phyloP scores from a whole-genome alignment of 148 eudicot species.

The Rhododendron vialii region DNA sequence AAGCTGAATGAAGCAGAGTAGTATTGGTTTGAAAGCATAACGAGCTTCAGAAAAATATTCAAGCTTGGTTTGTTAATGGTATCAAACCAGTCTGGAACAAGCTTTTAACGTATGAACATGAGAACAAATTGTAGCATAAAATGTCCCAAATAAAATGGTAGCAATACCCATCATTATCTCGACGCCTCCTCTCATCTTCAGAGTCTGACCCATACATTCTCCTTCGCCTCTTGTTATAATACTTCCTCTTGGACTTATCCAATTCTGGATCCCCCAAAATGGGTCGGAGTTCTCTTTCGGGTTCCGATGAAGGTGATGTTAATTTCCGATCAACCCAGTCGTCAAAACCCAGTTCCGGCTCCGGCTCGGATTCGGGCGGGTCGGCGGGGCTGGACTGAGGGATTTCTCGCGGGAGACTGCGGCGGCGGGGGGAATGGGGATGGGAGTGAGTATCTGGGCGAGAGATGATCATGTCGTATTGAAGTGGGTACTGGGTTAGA shows the following conservation, averaged over 20 bases:
- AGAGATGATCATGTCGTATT: slow-evolving; percentile 82
- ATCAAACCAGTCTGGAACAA: background rate
- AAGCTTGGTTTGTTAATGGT: background rate
- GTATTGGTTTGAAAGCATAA: background rate
- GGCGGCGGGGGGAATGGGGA: slow-evolving; percentile 23
- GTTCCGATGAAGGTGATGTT: slow-evolving; percentile 12
- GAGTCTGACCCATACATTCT: slow-evolving; percentile 90
- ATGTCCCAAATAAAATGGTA: background rate
- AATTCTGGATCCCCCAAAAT: slow-evolving; percentile 13
- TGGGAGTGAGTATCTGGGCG: slow-evolving; percentile 40
- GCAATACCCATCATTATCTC: slow-evolving; percentile 30
- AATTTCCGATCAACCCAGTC: slow-evolving; percentile 79
- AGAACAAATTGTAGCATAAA: background rate
- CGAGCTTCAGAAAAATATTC: background rate
- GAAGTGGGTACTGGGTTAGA: slow-evolving; percentile 69
- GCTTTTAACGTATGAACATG: background rate
- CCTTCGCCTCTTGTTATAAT: slow-evolving; percentile 67
- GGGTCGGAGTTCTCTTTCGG: slow-evolving; percentile 6
- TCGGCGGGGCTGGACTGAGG: slow-evolving; percentile 33
- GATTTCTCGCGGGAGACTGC: slow-evolving; percentile 17
- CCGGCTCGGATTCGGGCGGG: slow-evolving; percentile 26
- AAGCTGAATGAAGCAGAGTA: background rate
- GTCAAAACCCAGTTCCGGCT: slow-evolving; percentile 48
- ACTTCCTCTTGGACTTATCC: slow-evolving; percentile 83
- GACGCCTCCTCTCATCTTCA: slow-evolving; percentile 48